Evolutionary conservation across 805 yeast species (phyloP).

Genomic region (Wickerhamiella nectarea): DNA sequence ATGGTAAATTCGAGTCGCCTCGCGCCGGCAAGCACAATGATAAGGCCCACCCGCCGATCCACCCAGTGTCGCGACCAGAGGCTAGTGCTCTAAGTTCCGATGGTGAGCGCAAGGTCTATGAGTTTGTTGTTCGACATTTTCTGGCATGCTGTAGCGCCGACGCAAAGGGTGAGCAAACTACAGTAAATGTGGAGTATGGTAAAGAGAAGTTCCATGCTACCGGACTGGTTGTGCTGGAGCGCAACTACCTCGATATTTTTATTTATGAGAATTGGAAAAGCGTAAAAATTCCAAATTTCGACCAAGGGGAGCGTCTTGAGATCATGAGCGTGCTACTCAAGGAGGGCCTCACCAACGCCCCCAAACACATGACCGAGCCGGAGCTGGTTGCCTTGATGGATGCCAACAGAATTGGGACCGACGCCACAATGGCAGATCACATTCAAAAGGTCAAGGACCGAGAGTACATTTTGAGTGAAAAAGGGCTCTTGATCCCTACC

Average conservation of each 20-base stretch:
- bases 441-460: slow-evolving; percentile 64
- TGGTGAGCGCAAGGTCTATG: slow-evolving; percentile 49
- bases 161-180: slow-evolving; percentile 63
- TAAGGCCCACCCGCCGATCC: slow-evolving; percentile 97
- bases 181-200: slow-evolving; percentile 61
- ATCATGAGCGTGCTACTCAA: slow-evolving; percentile 45
- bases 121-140: slow-evolving; percentile 72
- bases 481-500: slow-evolving; percentile 49
- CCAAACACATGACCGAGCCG: slow-evolving; percentile 74
- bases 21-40: slow-evolving; percentile 76
- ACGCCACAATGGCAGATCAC: slow-evolving; percentile 98
- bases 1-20: slow-evolving; percentile 46
- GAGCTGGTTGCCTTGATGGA: slow-evolving; percentile 91
- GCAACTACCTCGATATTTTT: slow-evolving; percentile 71
- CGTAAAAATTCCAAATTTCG: slow-evolving; percentile 49
- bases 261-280: slow-evolving; percentile 65
- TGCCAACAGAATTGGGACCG: slow-evolving; percentile 94
- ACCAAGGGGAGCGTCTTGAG: slow-evolving; percentile 41
- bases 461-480: slow-evolving; percentile 42
- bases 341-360: slow-evolving; percentile 70
- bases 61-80: slow-evolving; percentile 43
- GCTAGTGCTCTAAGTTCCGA: slow-evolving; percentile 21
- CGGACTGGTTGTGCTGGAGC: slow-evolving; percentile 62
- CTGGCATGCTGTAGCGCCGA: slow-evolving; percentile 86
- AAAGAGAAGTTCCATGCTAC: slow-evolving; percentile 54